Evolutionary conservation across 495 filamentous ascomycete genomes (phyloP), one percentile per base, ranked within the genome.

Genomic region (Polyplosphaeria fusca): DNA sequence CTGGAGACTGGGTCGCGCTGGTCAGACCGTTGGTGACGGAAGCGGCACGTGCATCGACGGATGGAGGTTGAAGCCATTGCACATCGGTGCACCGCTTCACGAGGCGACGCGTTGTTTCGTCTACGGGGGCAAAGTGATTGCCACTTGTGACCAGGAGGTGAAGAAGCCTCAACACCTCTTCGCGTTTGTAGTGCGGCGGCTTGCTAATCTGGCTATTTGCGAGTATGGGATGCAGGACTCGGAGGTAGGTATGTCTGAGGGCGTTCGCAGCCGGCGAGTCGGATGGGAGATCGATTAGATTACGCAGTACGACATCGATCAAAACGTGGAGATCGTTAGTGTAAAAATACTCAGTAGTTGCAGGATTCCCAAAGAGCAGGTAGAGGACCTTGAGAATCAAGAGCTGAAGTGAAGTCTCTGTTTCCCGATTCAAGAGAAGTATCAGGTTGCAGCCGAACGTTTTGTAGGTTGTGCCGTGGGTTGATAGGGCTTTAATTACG

Each of bases 391-490:
- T 98, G 40, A 98, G 79, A 47, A 96, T 97, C 3, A 98, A 80
- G 16, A 98, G 82, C 69, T 98, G 93, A 25, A 95, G 79, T 3
- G 88, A 89, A 3, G 91, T 93, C 67, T 96, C 91, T 45, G 75
- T 80, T 77, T 97, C 93, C 60, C 93, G 87, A 69, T 98, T 98
- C 32, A 98, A 82, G 7, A 97, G 81, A 12, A 98, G 79, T 61
- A 98, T 97, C 64, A 98, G 88, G 68, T 97, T 97, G 73, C 96
- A 92, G 48, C 93, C 93, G 72, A 98, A 97, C 1, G 92, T 96
- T 67, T 90, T 91, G 72, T 89, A 97, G 13, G 75, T 71, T 37
- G 82, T 79, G 3, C 93, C 93, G 66, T 89, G 77, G 26, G 87
- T 70, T 16, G 88, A 88, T 30, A 98, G 79, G 14, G 88, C 71